Base-by-base conservation (phyloP, 129 eudicot genomes). In the Cynara cardunculus region DNA sequence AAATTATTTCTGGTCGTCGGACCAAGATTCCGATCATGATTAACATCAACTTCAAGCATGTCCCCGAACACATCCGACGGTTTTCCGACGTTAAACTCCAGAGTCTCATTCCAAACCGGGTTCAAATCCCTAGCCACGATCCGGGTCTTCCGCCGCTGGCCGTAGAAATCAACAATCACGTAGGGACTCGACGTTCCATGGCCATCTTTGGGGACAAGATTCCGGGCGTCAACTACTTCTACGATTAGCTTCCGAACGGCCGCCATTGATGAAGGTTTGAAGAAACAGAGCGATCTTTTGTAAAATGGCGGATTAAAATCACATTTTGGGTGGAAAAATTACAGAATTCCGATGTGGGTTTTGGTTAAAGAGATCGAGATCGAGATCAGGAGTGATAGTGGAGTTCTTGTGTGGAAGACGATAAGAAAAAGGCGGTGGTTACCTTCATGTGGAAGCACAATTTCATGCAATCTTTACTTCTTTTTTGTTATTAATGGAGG, bases 151-250 rank as follows among this genome's bases (percentile, higher is more conserved):
- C 87, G 82, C 7, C 97, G 70, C 76, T 94, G 98, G 2, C 98
- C 97, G 75, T 94, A 81, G 78, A 85, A 94, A 64, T 91, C 98
- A 25, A 94, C 80, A 8, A 91, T 69, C 32, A 78, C 98, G 28
- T 94, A 94, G 1, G 98, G 98, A 41, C 98, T 94, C 0, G 95
- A 94, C 1, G 93, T 78, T 1, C 98, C 98, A 4, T 91, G 95
- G 0, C 98, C 98, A 76, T 94, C 98, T 79, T 88, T 94, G 0
- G 98, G 97, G 10, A 56, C 39, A 9, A 94, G 90, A 61, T 89
- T 85, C 0, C 86, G 84, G 3, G 98, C 95, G 2, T 94, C 98
- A 1, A 91, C 71, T 31, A 94, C 94, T 70, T 92, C 97, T 28
- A 94, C 97, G 9, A 90, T 73, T 3, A 89, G 90, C 68, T 94